These are phyloP conservation scores for Debaryomyces prosopidis DNA, from an alignment of 805 yeast species.

Conservation along the genomic window DNA sequence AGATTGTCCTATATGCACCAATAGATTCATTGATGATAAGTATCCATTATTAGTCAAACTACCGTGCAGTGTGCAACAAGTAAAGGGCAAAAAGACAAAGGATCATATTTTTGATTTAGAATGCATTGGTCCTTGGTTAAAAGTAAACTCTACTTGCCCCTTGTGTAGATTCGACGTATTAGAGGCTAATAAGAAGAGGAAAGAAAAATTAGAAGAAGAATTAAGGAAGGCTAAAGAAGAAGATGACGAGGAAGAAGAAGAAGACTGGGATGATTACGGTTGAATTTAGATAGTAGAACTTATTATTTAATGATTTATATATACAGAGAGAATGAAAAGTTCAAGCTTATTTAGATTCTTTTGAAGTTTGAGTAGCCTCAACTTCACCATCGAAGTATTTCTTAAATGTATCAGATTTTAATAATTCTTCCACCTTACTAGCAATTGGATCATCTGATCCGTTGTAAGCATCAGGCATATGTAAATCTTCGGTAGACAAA, in stretches of 20 bases:
- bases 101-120: constrained; percentile 84
- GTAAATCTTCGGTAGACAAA: constrained; percentile 24
- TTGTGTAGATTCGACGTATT: constrained; percentile 76
- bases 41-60: constrained; percentile 79
- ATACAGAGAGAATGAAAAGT: constrained; percentile 1
- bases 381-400: constrained; percentile 40
- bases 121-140: constrained; percentile 88
- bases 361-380: neutral
- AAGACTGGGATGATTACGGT: constrained; percentile 83
- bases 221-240: constrained; percentile 39
- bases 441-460: constrained; percentile 51
- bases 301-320: neutral
- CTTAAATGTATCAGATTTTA: constrained; percentile 70
- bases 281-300: constrained; percentile 19
- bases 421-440: constrained; percentile 66
- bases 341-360: neutral
- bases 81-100: constrained; percentile 19
- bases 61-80: constrained; percentile 53
- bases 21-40: constrained; percentile 65
- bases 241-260: constrained; percentile 56
- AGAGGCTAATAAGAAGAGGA: constrained; percentile 31
- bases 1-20: constrained; percentile 84
- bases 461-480: constrained; percentile 33
- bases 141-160: constrained; percentile 76
- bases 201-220: constrained; percentile 34